Evolutionary conservation across 2,329 filamentous ascomycete genomes (phyloP).

Genomic region (Hortaea sp.): DNA sequence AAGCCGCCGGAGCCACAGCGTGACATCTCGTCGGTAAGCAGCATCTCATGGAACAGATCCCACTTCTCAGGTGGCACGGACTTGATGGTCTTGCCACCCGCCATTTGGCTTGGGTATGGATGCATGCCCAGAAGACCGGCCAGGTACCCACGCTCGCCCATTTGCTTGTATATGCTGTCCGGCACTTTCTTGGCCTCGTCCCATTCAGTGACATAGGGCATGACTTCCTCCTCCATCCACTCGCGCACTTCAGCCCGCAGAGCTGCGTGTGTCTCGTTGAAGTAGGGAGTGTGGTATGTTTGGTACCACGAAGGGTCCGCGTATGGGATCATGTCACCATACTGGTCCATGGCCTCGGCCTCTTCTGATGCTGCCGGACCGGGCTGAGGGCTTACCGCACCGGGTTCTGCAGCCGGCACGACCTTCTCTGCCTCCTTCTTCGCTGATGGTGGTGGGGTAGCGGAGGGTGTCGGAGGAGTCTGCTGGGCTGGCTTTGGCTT

Average conservation of each 20-base stretch:
- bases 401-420: conserved; percentile 51
- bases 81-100: conserved; percentile 55
- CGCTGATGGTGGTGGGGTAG: conserved; percentile 35
- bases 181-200: conserved; percentile 91
- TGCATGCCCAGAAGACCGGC: conserved; percentile 80
- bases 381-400: conserved; percentile 34
- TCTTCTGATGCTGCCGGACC: conserved; percentile 40
- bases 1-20: conserved; percentile 82
- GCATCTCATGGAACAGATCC: conserved; percentile 97
- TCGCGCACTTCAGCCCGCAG: conserved; percentile 82
- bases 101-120: conserved; percentile 64
- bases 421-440: conserved; percentile 39
- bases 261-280: conserved; percentile 85
- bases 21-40: conserved; percentile 88
- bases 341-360: conserved; percentile 69
- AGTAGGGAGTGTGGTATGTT: conserved; percentile 84
- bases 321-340: conserved; percentile 79
- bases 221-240: conserved; percentile 83
- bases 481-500: conserved; percentile 52
- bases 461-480: conserved; percentile 42
- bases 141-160: conserved; percentile 86
- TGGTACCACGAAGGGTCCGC: conserved; percentile 72
- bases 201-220: conserved; percentile 91
- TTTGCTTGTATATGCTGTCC: conserved; percentile 82
- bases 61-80: conserved; percentile 79